Evolutionary conservation across 2,329 filamentous ascomycete genomes (phyloP), one percentile per base, ranked within the genome.

Genomic region (Lasiodiplodia hormozganensis): DNA sequence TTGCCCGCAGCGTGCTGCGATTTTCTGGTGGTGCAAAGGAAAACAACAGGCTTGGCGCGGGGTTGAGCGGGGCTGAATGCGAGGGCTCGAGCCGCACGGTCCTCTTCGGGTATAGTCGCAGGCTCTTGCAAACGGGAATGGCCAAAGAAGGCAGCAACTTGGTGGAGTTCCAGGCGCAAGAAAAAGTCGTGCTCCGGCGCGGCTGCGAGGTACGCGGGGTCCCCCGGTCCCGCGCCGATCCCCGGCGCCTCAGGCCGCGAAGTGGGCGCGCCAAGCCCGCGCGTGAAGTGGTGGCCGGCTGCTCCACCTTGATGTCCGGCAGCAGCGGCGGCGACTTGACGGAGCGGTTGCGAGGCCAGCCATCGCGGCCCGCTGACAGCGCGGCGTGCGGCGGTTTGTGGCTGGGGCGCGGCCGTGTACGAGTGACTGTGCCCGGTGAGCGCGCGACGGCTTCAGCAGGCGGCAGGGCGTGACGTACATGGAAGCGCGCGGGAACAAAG

Each of bases 401-500:
- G 31, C 31, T 36, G 54, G 16, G 40, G 47, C 43, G 18, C 11
- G 23, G 60, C 5, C 28, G n/a, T 64, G 60, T 64, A 52, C 58
- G 31, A 51, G 58, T 62, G 58, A 62, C 25, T 5, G 40, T 62
- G n/a, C 58, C 58, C 47, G 58, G 58, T 62, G 58, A 51, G 58
- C 28, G 40, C 38, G 21, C 18, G 18, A 14, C 31, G 28, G 43
- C 43, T 36, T 38, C 47, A 34, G 43, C 60, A 64, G 60, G 60
- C 60, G 21, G 60, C 60, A 52, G 47, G 21, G 60, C 56, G 56
- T 60, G 56, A 51, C 60, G 60, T 52, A 62, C 40, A 64, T 64
- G 60, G 60, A 52, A 64, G 47, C 28, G 43, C 60, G 60, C 60
- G 47, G 60, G 60, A 52, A 64, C 60, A 64, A 64, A 64, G 60